phyloP scores from a whole-genome alignment of 2,329 filamentous ascomycete genomes.

The Rhexocercosporidium sp. region DNA sequence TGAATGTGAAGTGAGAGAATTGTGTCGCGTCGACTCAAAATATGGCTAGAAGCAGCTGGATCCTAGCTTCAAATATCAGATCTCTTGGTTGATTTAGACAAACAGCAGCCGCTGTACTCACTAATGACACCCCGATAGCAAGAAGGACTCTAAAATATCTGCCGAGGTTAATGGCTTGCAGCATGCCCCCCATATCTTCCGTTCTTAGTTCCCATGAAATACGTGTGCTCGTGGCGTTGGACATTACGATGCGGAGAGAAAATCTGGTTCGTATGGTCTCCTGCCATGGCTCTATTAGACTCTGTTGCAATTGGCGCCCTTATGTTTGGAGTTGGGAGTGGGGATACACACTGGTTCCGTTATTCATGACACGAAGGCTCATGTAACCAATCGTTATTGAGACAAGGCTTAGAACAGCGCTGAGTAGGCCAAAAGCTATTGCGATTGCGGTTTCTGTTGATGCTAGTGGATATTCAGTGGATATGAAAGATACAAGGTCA shows the following conservation, averaged over 20 bases:
- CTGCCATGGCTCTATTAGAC: not conserved
- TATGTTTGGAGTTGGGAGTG: not conserved
- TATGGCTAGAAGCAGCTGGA: no score
- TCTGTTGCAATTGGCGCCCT: no score
- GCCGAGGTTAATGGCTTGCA: no score
- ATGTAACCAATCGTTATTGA: slow-evolving; percentile 3
- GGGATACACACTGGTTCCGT: not conserved
- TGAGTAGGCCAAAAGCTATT: slow-evolving; percentile 12
- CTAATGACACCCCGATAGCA: no score
- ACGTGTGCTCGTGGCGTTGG: slow-evolving; percentile 8
- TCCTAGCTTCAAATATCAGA: no score
- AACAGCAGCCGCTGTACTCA: no score
- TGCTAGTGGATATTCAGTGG: not conserved
- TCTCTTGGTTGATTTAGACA: no score
- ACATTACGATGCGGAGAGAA: not conserved
- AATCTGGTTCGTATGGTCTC: not conserved
- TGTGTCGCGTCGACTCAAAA: no score
- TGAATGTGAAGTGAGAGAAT: no score
- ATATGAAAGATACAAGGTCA: no score
- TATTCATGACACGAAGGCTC: not conserved
- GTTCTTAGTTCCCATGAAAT: not conserved
- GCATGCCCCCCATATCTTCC: no score
- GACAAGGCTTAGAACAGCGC: not conserved
- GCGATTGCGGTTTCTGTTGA: slow-evolving; percentile 6
- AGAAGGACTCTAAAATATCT: no score